Evolutionary conservation across 1,284 basidiomycete genomes (phyloP), one percentile per base, ranked within the genome.

Genomic region (Boletus subluridellus): DNA sequence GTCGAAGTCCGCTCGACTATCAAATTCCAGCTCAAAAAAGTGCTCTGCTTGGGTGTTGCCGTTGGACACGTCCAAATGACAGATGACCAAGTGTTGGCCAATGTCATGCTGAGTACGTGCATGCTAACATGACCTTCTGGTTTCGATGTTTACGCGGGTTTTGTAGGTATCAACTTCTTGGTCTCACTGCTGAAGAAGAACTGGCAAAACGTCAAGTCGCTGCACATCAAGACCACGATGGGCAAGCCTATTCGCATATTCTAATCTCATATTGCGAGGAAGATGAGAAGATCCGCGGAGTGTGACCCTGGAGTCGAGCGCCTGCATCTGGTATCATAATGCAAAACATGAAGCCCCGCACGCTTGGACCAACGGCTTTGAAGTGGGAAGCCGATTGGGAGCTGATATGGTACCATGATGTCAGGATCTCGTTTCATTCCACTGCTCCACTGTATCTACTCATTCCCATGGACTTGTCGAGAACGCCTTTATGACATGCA

Each of bases 11-110:
- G 93, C 76, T 95, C 93, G 69, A 98, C 96, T 69, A 98, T 98
- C 87, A 96, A 97, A 81, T 97, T 98, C 90, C 95, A 97, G 83
- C 85, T 97, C 62, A 99, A 99, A 89, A 99, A 99, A 84, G 96
- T 99, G 61, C 86, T 99, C 61, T 99, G 97, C 82, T 84, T 99
- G 79, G 97, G 94, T 83, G 96, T 98, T 67, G 97, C 97, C 70
- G 89, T 99, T 66, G 97, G 95, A 71, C 95, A 99, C 81, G 84
- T 98, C 75, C 85, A 97, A 78, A 98, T 99, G 95, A 88, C 84
- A 60, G 95, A 98, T 69, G 97, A 99, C 79, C 94, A 98, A 80
- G 90, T 99, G 64, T 85, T 98, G 66, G 90, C 79, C 68, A 99
- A 99, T 81, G 90, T 94, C 82, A 99, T 99, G 97, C 81, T 99